Evolutionary conservation across 257 asterid species (phyloP).

Genomic region (Pogostemon cablin): DNA sequence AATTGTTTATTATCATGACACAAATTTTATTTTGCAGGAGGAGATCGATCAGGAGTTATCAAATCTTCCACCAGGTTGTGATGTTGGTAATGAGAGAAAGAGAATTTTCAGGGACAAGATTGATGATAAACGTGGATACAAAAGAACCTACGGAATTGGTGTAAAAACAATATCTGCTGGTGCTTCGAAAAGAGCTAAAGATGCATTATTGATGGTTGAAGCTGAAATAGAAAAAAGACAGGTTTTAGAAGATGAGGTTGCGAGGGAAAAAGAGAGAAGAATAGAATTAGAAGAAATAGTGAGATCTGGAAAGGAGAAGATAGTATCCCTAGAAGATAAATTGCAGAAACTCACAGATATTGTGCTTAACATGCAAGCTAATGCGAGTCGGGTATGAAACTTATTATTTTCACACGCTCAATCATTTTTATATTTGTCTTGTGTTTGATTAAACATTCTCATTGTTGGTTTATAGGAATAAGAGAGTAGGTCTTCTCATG

Average conservation of each 20-base stretch:
- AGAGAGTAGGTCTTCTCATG: too few species aligned
- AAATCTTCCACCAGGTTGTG: slow-evolving; percentile 3
- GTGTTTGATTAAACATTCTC: too few species aligned
- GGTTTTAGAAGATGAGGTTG: slow-evolving; percentile 5
- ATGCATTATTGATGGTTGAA: slow-evolving; percentile 1
- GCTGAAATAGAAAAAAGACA: slow-evolving; percentile 5
- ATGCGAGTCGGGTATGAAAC: too few species aligned
- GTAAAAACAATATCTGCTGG: neutral
- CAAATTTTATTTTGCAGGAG: too few species aligned
- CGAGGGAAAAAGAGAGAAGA: neutral
- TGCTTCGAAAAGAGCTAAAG: neutral
- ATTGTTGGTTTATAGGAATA: too few species aligned
- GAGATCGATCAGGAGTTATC: too few species aligned
- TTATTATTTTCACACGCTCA: too few species aligned
- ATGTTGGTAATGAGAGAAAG: neutral
- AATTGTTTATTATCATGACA: too few species aligned
- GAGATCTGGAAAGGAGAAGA: neutral
- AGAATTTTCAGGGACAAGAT: neutral
- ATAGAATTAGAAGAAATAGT: neutral
- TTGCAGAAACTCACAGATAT: too few species aligned
- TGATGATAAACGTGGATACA: slow-evolving; percentile 4
- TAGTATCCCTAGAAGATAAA: neutral
- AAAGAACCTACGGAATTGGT: neutral
- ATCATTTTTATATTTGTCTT: too few species aligned
- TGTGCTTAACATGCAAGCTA: too few species aligned